Base-by-base conservation (phyloP, 2,329 filamentous ascomycete species). In the Xylariaceae sp. region DNA sequence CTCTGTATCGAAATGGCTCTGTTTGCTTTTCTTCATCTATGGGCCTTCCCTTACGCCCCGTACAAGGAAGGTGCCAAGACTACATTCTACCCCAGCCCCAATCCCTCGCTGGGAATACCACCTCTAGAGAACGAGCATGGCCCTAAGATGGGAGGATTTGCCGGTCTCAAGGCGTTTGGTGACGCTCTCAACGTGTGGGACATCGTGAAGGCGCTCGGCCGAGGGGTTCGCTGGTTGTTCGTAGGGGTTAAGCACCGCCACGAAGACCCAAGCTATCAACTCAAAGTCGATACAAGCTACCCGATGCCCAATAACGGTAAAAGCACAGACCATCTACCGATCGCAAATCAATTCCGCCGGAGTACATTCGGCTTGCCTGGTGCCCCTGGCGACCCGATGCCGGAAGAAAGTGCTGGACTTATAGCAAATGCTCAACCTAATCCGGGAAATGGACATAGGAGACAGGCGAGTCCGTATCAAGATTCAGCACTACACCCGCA, bases 1-100 rank as follows among this genome's bases (percentile, higher is more conserved):
- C 84, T 95, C 21, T 93, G 89, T 69, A 78, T 95, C 36, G 92
- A 96, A 74, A 96, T 96, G 92, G 85, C 90, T 7, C 76, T 90
- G 26, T 96, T 96, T 67, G 79, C 89, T 16, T 69, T 92, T 40
- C 75, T 96, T 50, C 92, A 96, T 72, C 75, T 95, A 14, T 96
- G 87, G 80, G 90, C 92, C 2, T 96, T 95, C 69, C 83, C 90
- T 1, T 95, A 88, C 79, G 81, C 81, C 53, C 87, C 86, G 1
- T 96, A 96, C 73, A 78, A 74, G 19, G 73, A 74, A 17, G 69
- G 71, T 24, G 76, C 78, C 17, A 79, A 75, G 47, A 66, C 71
- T 28, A 74, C 73, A n/a, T 81, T 77, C 56, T 83, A 83, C 58
- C 80, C 81, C 37, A 66, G 72, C 49, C 71, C 79, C 48, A 77